phyloP scores from a whole-genome alignment of 257 asterid genomes.

The Linderniella brevidens region DNA sequence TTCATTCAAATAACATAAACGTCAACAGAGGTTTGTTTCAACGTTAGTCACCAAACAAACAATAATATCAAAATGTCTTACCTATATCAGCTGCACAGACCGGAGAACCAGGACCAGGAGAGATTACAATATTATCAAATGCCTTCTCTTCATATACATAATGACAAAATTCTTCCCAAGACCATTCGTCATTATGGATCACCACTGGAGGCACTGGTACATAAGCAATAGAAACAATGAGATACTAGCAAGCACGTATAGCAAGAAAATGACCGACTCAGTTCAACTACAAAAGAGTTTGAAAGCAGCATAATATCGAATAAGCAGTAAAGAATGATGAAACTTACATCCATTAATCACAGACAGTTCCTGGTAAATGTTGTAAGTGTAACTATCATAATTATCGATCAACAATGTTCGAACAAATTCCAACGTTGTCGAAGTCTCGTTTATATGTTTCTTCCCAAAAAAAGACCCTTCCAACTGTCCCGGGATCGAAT shows the following conservation, averaged over 20 bases:
- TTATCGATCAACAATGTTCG: constrained; percentile 84
- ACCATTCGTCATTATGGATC: constrained; percentile 81
- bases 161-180: constrained; percentile 72
- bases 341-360: constrained; percentile 71
- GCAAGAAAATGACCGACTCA: no score
- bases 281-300: no score
- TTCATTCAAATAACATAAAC: no score
- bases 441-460: constrained; percentile 27
- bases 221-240: background rate
- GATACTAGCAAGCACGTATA: no score
- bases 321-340: constrained; percentile 1
- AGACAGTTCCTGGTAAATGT: constrained; percentile 85
- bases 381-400: constrained; percentile 92
- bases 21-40: no score
- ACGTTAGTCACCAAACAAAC: no score
- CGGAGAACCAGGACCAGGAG: constrained; percentile 99
- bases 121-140: constrained; percentile 86
- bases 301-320: no score
- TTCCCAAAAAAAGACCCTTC: constrained; percentile 38
- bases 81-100: constrained; percentile 82
- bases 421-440: constrained; percentile 32
- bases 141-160: constrained; percentile 64
- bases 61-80: constrained; percentile 12
- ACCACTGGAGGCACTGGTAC: constrained; percentile 86
- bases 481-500: constrained; percentile 41